Base-by-base conservation (phyloP, 2,329 filamentous ascomycete genomes). In the Fusarium agapanthi region DNA sequence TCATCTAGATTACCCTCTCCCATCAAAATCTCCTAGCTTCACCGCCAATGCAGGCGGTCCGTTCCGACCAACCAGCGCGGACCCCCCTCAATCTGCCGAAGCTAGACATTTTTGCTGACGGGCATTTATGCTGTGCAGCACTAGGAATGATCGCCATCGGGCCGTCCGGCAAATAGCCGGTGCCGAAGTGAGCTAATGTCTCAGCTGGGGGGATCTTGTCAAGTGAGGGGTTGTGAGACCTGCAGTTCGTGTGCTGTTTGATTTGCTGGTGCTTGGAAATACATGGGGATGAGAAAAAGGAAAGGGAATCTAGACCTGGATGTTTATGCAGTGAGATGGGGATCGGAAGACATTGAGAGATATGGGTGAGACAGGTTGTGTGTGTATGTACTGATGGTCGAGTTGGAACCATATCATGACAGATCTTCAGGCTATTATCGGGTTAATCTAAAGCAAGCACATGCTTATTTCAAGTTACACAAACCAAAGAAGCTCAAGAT, bases 221-320 rank as follows among this genome's bases (percentile, higher is more conserved):
- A 60, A 69, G 15, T 65, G 68, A 72, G 69, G 68, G 69, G 69
- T 65, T 65, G 44, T 53, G 32, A 72, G 68, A 72, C 64, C 44
- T 54, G 30, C 53, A 47, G 30, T n/a, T 41, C 18, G 18, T 53
- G 44, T 18, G 18, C 6, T 12, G 18, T 48, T 32, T 56, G 56
- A 63, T 68, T 68, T 68, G 56, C 54, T 50, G 40, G 2, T 2
- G 7, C 18, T 15, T 35, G 30, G 43, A 30, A 22, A 30, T 28
- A 35, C 5, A 14, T 26, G 20, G 35, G 2, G 18, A 28, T 11
- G 15, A 22, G 30, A 18, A n/a, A 14, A 28, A 28, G n/a, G 8
- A 48, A 57, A 22, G 24, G 20, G 20, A 57, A 13, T 57, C 24
- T 48, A 6, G 40, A 48, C 35, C 15, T 57, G 11, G 2, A 30